Base-by-base conservation (phyloP, 2,329 filamentous ascomycete species). In the Penicillium sp. region DNA sequence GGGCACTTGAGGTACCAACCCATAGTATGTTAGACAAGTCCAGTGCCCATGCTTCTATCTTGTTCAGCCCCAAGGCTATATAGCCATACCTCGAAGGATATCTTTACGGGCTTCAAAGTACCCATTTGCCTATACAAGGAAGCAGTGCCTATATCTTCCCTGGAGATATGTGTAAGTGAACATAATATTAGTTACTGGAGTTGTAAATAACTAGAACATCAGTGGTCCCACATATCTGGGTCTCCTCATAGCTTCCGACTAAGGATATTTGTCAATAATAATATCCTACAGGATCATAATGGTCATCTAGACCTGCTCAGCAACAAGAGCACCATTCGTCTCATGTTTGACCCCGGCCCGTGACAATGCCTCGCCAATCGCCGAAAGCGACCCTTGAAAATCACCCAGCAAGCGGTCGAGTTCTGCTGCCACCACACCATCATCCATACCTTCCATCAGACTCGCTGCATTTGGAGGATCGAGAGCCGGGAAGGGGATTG, bases 391-490 rank as follows among this genome's bases (percentile, higher is more conserved):
- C 53, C 68, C 69, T 37, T 75, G 59, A 53, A 78, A 73, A 45
- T 73, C 71, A 31, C 67, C 71, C 8, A 79, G 61, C 46, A 79
- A 57, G 25, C 76, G 64, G 57, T 75, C 72, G 52, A 79, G 60
- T 58, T 79, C 77, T 4, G 64, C 67, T 6, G 69, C 64, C 14
- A 78, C 66, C 9, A 68, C 64, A 3, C 67, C 61, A 41, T 75
- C 73, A 26, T 71, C 68, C 4, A 72, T 73, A 6, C 69, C 71
- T 26, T 72, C 71, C 52, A 67, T 70, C 56, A 79, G 59, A 31
- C 70, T 73, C 49, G 73, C 70, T 5, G 69, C 62, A 44, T 68
- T 73, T 0, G 77, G 77, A 19, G 76, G 73, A 19, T 67, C 57
- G 17, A 75, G 63, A 14, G 68, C 60, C 0, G 77, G 75, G 56